Percentiles rank a stretch among this genome's conserved stretches.
phyloP scores from a whole-genome alignment of 1,139 yeast genomes.

The Taiozyma sp. region DNA sequence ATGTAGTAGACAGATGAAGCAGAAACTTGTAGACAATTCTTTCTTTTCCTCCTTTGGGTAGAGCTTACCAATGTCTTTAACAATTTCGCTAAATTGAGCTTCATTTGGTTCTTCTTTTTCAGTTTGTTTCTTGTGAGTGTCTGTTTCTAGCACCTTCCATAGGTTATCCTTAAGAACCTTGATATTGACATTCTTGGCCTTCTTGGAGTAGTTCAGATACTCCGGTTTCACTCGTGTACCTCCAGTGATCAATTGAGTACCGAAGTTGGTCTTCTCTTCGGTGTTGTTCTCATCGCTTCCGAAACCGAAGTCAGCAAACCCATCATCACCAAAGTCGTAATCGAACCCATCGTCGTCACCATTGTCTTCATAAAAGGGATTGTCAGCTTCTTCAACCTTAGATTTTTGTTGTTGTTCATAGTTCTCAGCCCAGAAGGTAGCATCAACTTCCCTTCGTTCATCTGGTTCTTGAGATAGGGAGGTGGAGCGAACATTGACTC shows the following conservation, averaged over 20 bases:
- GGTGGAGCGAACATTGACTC: conserved; percentile 4
- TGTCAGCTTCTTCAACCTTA: conserved; percentile 26
- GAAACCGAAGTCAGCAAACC: conserved; percentile 11
- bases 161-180: conserved; percentile 73
- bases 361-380: conserved; percentile 22
- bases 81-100: conserved; percentile 40
- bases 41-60: conserved; percentile 48
- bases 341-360: conserved; percentile 34
- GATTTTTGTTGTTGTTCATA: conserved; percentile 44
- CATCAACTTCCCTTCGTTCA: conserved; percentile 44
- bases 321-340: conserved; percentile 31
- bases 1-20: conserved; percentile 80
- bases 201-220: conserved; percentile 68
- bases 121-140: background rate
- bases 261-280: conserved; percentile 25
- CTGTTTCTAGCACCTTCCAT: conserved; percentile 56
- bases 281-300: conserved; percentile 4
- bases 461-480: conserved; percentile 12
- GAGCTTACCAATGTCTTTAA: conserved; percentile 44
- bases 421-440: conserved; percentile 70
- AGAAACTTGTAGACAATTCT: conserved; percentile 83
- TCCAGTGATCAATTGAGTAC: conserved; percentile 34
- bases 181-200: conserved; percentile 85
- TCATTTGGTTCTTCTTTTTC: conserved; percentile 12
- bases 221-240: conserved; percentile 48